These are phyloP conservation scores for Coniochaeta sp. DNA, from an alignment of 2,329 filamentous ascomycete genomes.

Conservation along the genomic window DNA sequence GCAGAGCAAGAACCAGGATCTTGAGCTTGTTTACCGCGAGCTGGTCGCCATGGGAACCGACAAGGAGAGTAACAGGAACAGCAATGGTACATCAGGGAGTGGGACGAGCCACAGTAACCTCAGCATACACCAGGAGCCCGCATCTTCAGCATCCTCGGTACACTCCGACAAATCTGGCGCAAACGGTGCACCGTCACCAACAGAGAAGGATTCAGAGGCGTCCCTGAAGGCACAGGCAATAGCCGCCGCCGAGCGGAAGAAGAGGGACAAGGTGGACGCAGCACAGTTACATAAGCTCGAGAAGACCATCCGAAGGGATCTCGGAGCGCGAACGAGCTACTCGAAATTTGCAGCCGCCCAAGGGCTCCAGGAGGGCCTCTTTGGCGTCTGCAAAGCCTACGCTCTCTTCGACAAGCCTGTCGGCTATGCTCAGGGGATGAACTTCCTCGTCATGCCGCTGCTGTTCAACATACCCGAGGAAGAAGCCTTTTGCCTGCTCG, in stretches of 20 bases:
- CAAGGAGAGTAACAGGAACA: constrained; percentile 61
- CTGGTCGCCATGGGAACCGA: constrained; percentile 74
- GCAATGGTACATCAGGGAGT: constrained; percentile 46
- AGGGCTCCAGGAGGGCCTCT: constrained; percentile 86
- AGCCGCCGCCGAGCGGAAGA: constrained; percentile 61
- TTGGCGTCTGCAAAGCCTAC: constrained; percentile 95
- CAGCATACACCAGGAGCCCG: constrained; percentile 57
- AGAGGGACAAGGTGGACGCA: constrained; percentile 71
- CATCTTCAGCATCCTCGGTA: constrained; percentile 78
- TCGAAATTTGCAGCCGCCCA: constrained; percentile 91
- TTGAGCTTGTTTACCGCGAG: constrained; percentile 82
- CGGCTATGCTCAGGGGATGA: constrained; percentile 97
- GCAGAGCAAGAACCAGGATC: constrained; percentile 86
- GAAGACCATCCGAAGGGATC: constrained; percentile 82
- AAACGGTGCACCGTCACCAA: constrained; percentile 47
- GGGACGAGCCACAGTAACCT: constrained; percentile 46
- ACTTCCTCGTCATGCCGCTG: constrained; percentile 94
- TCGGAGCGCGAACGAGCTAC: constrained; percentile 90
- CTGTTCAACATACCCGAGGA: constrained; percentile 98
- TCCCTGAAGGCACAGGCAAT: constrained; percentile 58
- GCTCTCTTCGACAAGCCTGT: constrained; percentile 91
- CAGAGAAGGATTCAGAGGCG: constrained; percentile 58
- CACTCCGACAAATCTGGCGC: constrained; percentile 67
- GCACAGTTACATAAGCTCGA: constrained; percentile 74
- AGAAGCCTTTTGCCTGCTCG: constrained; percentile 89